Percentiles rank a stretch among this genome's conserved stretches.
phyloP scores from a whole-genome alignment of 169 alveolate species.

The Cryptosporidium parvum region DNA sequence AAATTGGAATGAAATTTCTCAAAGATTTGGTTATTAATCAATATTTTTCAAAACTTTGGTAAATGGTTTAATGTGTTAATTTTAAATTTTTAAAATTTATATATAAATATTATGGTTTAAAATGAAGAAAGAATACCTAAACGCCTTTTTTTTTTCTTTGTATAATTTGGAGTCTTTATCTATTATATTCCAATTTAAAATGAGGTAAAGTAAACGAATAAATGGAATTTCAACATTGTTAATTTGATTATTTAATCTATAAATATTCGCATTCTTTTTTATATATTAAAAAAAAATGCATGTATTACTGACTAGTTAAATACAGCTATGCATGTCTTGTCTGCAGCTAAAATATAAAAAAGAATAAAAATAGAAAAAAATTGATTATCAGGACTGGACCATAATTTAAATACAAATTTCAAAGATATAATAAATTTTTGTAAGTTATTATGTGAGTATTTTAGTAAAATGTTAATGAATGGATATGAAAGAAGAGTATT shows the following conservation, averaged over 20 bases:
- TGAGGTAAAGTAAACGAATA: neutral
- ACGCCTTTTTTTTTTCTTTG: too few relatives aligned
- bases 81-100: too few relatives aligned
- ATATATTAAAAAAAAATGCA: slow-evolving; percentile 8
- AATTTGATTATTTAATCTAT: too few relatives aligned
- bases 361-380: neutral
- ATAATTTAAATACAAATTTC: neutral
- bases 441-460: neutral
- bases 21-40: too few relatives aligned
- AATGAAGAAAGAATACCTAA: too few relatives aligned
- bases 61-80: too few relatives aligned
- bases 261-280: neutral
- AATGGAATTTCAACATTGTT: neutral
- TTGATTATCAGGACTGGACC: slow-evolving; percentile 65
- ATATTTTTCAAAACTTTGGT: too few relatives aligned
- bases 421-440: neutral
- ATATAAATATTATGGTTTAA: too few relatives aligned
- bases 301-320: slow-evolving; percentile 7
- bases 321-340: slow-evolving; percentile 38
- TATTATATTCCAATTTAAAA: neutral
- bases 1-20: neutral
- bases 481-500: slow-evolving; percentile 19
- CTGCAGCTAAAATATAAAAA: slow-evolving; percentile 15
- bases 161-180: neutral
- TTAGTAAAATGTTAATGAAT: slow-evolving; percentile 13